phyloP scores from a whole-genome alignment of 176 grass and related monocot genomes.

The Thalia dealbata region DNA sequence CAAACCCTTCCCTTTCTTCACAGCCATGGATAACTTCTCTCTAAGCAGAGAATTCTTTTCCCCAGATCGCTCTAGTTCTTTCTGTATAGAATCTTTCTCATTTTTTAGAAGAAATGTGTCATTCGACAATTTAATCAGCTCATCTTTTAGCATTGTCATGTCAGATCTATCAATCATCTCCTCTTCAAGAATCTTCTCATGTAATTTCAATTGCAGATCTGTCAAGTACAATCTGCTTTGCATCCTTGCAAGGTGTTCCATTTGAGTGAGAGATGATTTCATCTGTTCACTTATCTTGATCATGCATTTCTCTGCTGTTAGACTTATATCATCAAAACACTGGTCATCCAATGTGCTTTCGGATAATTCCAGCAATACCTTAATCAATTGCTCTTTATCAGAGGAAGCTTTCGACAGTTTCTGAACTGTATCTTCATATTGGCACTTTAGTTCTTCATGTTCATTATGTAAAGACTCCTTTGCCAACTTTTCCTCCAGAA shows the following conservation, averaged over 20 bases:
- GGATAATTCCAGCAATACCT: slow-evolving; percentile 50
- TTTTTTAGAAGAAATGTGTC: slow-evolving; percentile 53
- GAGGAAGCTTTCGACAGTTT: slow-evolving; percentile 46
- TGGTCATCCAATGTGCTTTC: slow-evolving; percentile 40
- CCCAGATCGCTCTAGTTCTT: slow-evolving; percentile 61
- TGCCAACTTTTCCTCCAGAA: slow-evolving; percentile 73
- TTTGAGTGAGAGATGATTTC: slow-evolving; percentile 32
- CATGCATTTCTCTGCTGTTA: slow-evolving; percentile 41
- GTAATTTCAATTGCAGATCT: slow-evolving; percentile 60
- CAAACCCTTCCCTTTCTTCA: slow-evolving; percentile 96
- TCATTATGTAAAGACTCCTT: slow-evolving; percentile 67
- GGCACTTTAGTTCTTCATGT: slow-evolving; percentile 50
- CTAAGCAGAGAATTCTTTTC: slow-evolving; percentile 88
- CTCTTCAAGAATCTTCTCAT: slow-evolving; percentile 75
- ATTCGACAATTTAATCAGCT: slow-evolving; percentile 36
- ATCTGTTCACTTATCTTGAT: slow-evolving; percentile 37
- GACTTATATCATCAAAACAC: slow-evolving; percentile 28
- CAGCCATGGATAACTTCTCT: slow-evolving; percentile 93
- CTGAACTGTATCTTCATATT: slow-evolving; percentile 33
- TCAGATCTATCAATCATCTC: slow-evolving; percentile 42
- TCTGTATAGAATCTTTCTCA: slow-evolving; percentile 62
- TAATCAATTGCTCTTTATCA: slow-evolving; percentile 49
- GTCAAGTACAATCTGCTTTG: slow-evolving; percentile 44
- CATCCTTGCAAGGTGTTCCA: slow-evolving; percentile 50
- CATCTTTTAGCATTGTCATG: slow-evolving; percentile 28